Conservation (phyloP, 2,329 filamentous ascomycete genomes). For the Apiospora sp. region DNA sequence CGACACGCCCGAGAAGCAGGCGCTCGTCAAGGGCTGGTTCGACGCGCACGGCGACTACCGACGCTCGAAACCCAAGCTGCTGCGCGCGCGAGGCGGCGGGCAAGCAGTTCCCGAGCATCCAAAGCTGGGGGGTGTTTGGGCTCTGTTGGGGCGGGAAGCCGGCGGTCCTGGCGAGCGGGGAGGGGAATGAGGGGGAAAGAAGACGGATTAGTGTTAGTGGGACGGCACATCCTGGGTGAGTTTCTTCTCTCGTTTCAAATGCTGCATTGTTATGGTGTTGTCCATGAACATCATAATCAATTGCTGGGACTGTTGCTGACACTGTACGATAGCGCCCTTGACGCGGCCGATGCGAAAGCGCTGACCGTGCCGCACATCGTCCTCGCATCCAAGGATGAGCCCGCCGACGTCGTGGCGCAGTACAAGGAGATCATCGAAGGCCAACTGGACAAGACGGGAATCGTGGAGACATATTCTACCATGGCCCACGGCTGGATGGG, state of each 20-base stretch:
- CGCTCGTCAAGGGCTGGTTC: conserved; percentile 43
- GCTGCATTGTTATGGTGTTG: not conserved
- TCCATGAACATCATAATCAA: not conserved
- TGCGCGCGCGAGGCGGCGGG: conserved; percentile 42
- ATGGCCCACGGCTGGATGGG: conserved; percentile 70
- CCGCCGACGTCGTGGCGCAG: conserved; percentile 50
- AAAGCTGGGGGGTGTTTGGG: conserved; percentile 52
- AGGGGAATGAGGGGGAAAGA: conserved; percentile 44
- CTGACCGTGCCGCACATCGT: conserved; percentile 57
- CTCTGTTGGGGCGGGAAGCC: conserved; percentile 61
- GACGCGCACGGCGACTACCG: conserved; percentile 40
- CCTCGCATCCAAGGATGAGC: conserved; percentile 59
- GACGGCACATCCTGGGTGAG: conserved; percentile 43
- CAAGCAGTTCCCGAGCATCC: conserved; percentile 44
- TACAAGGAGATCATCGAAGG: conserved; percentile 51
- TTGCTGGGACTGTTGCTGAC: not conserved
- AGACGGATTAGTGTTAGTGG: conserved; percentile 47
- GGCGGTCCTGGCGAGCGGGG: conserved; percentile 46
- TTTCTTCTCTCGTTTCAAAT: not conserved
- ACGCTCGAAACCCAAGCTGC: conserved; percentile 41
- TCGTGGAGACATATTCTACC: conserved; percentile 57
- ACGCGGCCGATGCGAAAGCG: conserved; percentile 51
- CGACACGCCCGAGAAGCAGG: conserved; percentile 54
- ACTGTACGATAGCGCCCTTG: conserved; percentile 39
- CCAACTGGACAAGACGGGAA: conserved; percentile 47